These are phyloP conservation scores for Silene conica DNA, from an alignment of 148 eudicot genomes.

Conservation along the genomic window DNA sequence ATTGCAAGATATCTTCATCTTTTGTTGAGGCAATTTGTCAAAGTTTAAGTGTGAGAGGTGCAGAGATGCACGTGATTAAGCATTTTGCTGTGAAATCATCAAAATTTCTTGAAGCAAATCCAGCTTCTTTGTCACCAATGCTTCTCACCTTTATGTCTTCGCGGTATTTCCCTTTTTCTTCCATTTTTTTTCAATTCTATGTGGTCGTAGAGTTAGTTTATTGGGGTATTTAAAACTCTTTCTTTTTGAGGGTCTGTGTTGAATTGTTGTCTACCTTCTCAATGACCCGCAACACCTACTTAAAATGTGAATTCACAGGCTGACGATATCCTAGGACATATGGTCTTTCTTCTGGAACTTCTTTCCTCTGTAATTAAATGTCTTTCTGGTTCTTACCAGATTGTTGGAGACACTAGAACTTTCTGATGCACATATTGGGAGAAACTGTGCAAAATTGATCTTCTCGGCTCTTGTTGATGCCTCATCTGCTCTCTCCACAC, in stretches of 20 bases:
- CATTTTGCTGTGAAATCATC: constrained; percentile 70
- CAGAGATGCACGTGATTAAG: constrained; percentile 41
- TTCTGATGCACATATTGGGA: constrained; percentile 44
- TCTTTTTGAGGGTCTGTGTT: not conserved
- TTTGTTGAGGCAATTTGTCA: constrained; percentile 54
- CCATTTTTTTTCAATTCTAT: not conserved
- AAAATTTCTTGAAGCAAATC: constrained; percentile 43
- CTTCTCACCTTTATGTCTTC: constrained; percentile 50
- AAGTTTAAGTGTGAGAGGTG: constrained; percentile 36
- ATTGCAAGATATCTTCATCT: constrained; percentile 64
- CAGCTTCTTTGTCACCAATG: constrained; percentile 40
- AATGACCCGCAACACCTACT: not conserved
- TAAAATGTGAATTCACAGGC: not conserved
- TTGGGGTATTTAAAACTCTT: not conserved
- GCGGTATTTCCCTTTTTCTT: constrained; percentile 32
- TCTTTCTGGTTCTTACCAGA: constrained; percentile 35
- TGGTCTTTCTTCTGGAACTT: constrained; percentile 6
- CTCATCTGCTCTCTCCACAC: constrained; percentile 45
- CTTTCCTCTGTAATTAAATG: not conserved
- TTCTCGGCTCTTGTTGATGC: constrained; percentile 57
- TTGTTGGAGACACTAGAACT: constrained; percentile 57
- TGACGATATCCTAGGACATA: not conserved
- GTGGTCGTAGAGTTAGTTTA: not conserved
- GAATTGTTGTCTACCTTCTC: not conserved
- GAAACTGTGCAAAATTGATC: constrained; percentile 46